phyloP scores from a whole-genome alignment of 1,139 yeast species.

The Yamadazyma taylorii region DNA sequence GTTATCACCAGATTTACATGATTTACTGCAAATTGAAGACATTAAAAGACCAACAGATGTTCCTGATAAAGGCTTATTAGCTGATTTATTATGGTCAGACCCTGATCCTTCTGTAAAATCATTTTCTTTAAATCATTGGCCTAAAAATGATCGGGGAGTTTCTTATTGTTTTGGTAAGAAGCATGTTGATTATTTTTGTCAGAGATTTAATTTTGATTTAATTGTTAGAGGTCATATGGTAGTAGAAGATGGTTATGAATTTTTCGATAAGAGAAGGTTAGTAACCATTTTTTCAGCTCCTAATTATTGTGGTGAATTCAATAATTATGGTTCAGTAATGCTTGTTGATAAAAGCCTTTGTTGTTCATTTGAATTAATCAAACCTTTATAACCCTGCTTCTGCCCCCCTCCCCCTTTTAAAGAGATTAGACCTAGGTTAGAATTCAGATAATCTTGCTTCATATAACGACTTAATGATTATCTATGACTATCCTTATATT shows the following conservation, averaged over 20 bases:
- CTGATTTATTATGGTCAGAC: slow-evolving; percentile 87
- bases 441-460: neutral
- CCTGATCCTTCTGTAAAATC: slow-evolving; percentile 63
- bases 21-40: slow-evolving; percentile 64
- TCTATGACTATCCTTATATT: neutral
- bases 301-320: slow-evolving; percentile 88
- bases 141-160: slow-evolving; percentile 84
- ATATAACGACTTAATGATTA: slow-evolving; percentile 1
- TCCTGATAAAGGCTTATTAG: slow-evolving; percentile 78
- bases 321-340: slow-evolving; percentile 91
- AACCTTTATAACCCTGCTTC: slow-evolving; percentile 56
- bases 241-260: slow-evolving; percentile 90
- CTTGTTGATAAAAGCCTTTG: slow-evolving; percentile 72
- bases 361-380: slow-evolving; percentile 81
- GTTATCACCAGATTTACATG: slow-evolving; percentile 69
- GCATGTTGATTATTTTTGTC: slow-evolving; percentile 71
- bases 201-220: slow-evolving; percentile 71
- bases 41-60: slow-evolving; percentile 84
- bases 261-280: slow-evolving; percentile 71
- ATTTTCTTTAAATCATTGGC: slow-evolving; percentile 57
- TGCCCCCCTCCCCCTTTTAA: no score
- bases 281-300: slow-evolving; percentile 89
- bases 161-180: slow-evolving; percentile 77
- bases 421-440: neutral
- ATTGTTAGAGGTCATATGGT: slow-evolving; percentile 91